Conservation (phyloP, 2,329 filamentous ascomycete genomes). For the Aspergillaceae sp. region DNA sequence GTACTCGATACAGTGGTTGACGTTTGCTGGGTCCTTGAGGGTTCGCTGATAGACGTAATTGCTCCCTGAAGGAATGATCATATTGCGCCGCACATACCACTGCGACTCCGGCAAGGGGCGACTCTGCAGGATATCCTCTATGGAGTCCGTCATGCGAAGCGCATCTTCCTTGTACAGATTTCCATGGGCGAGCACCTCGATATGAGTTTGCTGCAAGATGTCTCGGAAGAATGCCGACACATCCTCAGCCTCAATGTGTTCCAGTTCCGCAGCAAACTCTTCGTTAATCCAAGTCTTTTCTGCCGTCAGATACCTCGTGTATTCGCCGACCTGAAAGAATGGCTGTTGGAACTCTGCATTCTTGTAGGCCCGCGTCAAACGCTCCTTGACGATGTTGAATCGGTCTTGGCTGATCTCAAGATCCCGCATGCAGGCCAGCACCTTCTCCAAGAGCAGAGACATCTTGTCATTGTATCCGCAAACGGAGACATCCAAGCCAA, state of each 20-base stretch:
- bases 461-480: conserved; percentile 97
- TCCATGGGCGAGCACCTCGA: conserved; percentile 81
- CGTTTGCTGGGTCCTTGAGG: conserved; percentile 76
- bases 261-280: conserved; percentile 68
- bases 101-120: conserved; percentile 65
- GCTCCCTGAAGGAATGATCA: conserved; percentile 68
- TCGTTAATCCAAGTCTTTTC: conserved; percentile 73
- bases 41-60: conserved; percentile 77
- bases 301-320: conserved; percentile 67
- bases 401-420: conserved; percentile 76
- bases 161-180: conserved; percentile 94
- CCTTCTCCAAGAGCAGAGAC: conserved; percentile 78
- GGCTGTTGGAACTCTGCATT: conserved; percentile 86
- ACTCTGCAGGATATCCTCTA: conserved; percentile 70
- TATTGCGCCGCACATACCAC: conserved; percentile 67
- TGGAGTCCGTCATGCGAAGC: conserved; percentile 70
- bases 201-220: conserved; percentile 71
- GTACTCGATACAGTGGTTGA: conserved; percentile 80
- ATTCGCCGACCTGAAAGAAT: conserved; percentile 79
- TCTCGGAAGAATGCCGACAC: conserved; percentile 71
- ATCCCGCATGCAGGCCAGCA: conserved; percentile 74
- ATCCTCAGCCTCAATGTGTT: conserved; percentile 63
- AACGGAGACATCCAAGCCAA: conserved; percentile 69
- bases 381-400: conserved; percentile 86
- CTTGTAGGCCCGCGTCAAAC: conserved; percentile 63